Evolutionary conservation across 805 yeast genomes (phyloP).

Genomic region (Ascoidea tarda): DNA sequence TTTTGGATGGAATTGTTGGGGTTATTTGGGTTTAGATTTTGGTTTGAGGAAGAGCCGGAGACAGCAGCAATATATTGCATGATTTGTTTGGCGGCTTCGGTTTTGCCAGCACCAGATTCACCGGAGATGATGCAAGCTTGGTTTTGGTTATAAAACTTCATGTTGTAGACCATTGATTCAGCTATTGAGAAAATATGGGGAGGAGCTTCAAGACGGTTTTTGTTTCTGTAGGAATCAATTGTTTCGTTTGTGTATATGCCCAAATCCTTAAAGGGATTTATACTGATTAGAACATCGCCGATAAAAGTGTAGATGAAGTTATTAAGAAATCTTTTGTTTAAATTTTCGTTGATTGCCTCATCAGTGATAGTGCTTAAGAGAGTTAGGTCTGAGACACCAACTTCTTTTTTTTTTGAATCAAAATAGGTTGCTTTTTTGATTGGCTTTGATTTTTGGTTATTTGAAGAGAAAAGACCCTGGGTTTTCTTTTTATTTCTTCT

Average conservation of each 20-base stretch:
- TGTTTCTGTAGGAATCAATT: conserved; percentile 68
- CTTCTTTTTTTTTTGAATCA: conserved; percentile 78
- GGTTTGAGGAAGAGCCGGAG: conserved; percentile 46
- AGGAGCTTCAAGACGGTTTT: conserved; percentile 89
- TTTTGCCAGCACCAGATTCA: conserved; percentile 96
- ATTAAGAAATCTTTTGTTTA: conserved; percentile 78
- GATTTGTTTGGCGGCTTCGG: conserved; percentile 95
- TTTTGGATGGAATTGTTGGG: conserved; percentile 46
- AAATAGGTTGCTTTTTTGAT: conserved; percentile 65
- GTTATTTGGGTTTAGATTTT: not conserved
- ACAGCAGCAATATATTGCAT: conserved; percentile 95
- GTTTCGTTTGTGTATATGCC: conserved; percentile 85
- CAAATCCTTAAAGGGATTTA: conserved; percentile 90
- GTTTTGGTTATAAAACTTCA: conserved; percentile 86
- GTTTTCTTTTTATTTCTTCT: too few species aligned
- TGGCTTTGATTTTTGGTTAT: too few species aligned
- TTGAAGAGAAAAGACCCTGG: too few species aligned
- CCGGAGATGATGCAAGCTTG: conserved; percentile 98
- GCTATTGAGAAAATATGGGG: conserved; percentile 99
- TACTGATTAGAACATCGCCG: conserved; percentile 90
- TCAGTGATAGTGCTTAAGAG: conserved; percentile 79
- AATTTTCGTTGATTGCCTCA: conserved; percentile 83
- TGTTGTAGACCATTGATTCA: conserved; percentile 88
- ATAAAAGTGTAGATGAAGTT: conserved; percentile 86
- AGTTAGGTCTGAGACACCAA: conserved; percentile 95